Evolutionary conservation across 2,329 filamentous ascomycete species (phyloP), one percentile per base, ranked within the genome.

Genomic region (Fusarium pilosicola): DNA sequence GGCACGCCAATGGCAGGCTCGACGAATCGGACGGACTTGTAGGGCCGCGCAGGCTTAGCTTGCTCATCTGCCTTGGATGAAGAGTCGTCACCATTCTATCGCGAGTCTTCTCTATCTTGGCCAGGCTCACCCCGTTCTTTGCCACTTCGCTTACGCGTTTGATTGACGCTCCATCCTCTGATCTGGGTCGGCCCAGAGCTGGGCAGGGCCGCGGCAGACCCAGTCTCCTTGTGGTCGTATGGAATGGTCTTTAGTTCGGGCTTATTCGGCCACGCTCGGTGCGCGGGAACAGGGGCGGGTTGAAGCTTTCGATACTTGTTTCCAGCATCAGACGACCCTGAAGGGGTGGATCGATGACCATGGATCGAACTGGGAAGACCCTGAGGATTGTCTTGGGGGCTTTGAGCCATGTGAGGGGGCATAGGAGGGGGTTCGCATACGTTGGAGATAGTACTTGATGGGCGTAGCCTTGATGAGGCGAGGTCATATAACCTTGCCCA

Each of bases 191-290:
- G 88, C 0, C 88, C 88, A 22, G 86, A 87, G 54, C 85, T 85
- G 14, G 88, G 88, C 36, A 89, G 84, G 20, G 88, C 87, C 56
- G 89, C 88, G 24, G 85, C 85, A 5, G 88, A 85, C 8, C 84
- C 83, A 48, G 88, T 89, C 74, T 90, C 88, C 76, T 90, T 90
- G 77, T 90, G 89, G 26, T 88, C 86, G 71, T 90, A 90, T 42
- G 86, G 87, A 7, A 89, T 88, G 8, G 89, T 89, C 63, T 88
- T 86, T n/a, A 90, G 83, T 74, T 90, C 88, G 22, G 85, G 84
- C 74, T 85, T 86, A 62, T 82, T 82, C 12, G 80, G 77, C 78
- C 84, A 86, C 68, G 84, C 84, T 48, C 85, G 83, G 76, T 88
- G 88, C 36, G 87, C 83, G 12, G 87, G 85, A 30, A 88, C 84